These are phyloP conservation scores for Parasitella parasitica DNA, from an alignment of 371 early-diverging fungal species.

Conservation along the genomic window DNA sequence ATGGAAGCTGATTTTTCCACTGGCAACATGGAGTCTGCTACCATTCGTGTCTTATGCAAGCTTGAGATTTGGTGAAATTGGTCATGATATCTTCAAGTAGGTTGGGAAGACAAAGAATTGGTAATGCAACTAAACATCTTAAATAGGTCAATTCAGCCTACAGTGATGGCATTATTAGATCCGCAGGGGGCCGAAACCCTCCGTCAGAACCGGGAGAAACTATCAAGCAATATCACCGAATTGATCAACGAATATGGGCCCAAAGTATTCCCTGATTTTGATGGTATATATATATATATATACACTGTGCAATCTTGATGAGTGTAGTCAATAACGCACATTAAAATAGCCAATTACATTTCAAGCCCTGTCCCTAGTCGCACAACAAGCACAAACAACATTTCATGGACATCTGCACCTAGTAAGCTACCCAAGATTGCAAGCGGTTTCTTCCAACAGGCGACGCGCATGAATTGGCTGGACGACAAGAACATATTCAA, in stretches of 20 bases:
- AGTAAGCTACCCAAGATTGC: slow-evolving; percentile 36
- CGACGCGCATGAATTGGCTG: slow-evolving; percentile 45
- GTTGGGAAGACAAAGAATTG: background rate
- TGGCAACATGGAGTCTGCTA: slow-evolving; percentile 52
- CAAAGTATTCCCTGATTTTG: slow-evolving; percentile 74
- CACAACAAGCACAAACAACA: slow-evolving; percentile 14
- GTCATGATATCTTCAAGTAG: slow-evolving; percentile 75
- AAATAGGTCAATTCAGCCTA: slow-evolving; percentile 69
- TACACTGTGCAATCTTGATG: background rate
- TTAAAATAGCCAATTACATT: slow-evolving; percentile 28
- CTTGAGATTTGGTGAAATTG: slow-evolving; percentile 82
- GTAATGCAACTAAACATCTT: background rate
- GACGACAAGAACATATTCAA: slow-evolving; percentile 56
- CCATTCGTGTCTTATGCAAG: slow-evolving; percentile 79
- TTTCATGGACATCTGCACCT: slow-evolving; percentile 27
- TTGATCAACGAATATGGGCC: slow-evolving; percentile 85
- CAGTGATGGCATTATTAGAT: slow-evolving; percentile 68
- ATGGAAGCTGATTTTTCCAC: slow-evolving; percentile 36
- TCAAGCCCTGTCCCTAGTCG: slow-evolving; percentile 26
- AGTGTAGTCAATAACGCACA: background rate
- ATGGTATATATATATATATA: slow-evolving; percentile 23
- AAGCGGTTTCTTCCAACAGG: slow-evolving; percentile 39
- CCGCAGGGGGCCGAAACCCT: slow-evolving; percentile 52
- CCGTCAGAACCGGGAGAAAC: slow-evolving; percentile 61
- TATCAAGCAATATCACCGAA: slow-evolving; percentile 69